Evolutionary conservation across 129 eudicot species (phyloP), one percentile per base, ranked within the genome.

Genomic region (Chrysanthemum seticuspe): DNA sequence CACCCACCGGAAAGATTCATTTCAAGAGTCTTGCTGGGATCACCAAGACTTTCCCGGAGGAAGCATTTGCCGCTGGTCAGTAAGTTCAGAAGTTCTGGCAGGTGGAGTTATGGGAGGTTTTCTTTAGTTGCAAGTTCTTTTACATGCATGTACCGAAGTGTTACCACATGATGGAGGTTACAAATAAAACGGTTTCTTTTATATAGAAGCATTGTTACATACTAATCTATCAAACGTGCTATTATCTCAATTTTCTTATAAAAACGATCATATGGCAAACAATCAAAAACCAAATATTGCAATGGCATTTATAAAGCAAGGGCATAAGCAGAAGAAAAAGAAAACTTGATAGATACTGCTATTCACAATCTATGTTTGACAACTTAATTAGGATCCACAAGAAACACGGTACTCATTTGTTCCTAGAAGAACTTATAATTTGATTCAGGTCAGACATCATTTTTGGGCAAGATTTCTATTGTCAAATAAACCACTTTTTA

Each of bases 1-100:
- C 87, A 2, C 81, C 95, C 44, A 80, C 87, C 62, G 95, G 90
- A 51, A 88, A 88, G 81, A 83, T 88, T 65, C 86, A 80, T 36
- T 88, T 88, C 86, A 88, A 88, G 83, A 88, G 94, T 55, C 77
- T 87, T 50, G 94, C 94, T 1, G 94, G 89, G 1, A 87, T 87
- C 66, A 87, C 93, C 63, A 87, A 87, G 73, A 72, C 78, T 40
- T 87, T 87, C 74, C 89, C 93, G 0, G 87, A 77, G 59, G 89
- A 82, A 48, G 93, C 92, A 1, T 87, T 87, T 34, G 89, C 87
- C 12, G 87, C 85, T 34, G 91, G 87, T 27, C 87, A 86, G 84
- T 86, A 77, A 74, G 40, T 45, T 78, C 65, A 21, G 34, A 27
- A n/a, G 48, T 21, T 69, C 65, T 10, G 29, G 62, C 52, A 14